A percentile compares a stretch with the other conserved stretches of the same genome.
phyloP scores from a whole-genome alignment of 2,329 filamentous ascomycete genomes.

The Tolypocladium endophyticum region DNA sequence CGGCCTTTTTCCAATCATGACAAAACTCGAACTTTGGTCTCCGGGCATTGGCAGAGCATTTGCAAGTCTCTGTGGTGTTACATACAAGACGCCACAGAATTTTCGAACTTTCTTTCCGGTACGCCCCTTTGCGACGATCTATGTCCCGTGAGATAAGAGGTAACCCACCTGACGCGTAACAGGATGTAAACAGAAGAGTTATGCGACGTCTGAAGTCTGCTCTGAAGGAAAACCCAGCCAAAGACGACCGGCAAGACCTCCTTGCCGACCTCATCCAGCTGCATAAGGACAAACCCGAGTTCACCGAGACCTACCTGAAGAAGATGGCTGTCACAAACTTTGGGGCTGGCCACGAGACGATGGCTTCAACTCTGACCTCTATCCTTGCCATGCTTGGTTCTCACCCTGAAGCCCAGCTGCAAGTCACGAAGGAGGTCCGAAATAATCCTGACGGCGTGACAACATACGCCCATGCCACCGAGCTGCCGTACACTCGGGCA shows the following conservation, averaged over 20 bases:
- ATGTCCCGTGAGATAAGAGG: not conserved
- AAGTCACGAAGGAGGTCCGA: conserved; percentile 23
- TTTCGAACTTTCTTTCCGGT: conserved; percentile 42
- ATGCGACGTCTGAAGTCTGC: conserved; percentile 21
- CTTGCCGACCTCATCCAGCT: conserved; percentile 35
- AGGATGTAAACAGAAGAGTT: conserved; percentile 25
- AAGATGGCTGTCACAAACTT: conserved; percentile 45
- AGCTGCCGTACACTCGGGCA: conserved; percentile 28
- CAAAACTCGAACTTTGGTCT: conserved; percentile 26
- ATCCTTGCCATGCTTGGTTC: conserved; percentile 35
- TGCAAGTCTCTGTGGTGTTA: conserved; percentile 31
- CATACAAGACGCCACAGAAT: conserved; percentile 28
- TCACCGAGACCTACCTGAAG: conserved; percentile 35
- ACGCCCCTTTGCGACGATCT: conserved; percentile 6
- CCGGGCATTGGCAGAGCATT: conserved; percentile 27
- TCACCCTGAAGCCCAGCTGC: conserved; percentile 19
- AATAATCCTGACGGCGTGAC: conserved; percentile 3
- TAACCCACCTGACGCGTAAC: not conserved
- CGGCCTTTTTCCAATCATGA: conserved; percentile 34
- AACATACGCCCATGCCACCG: conserved; percentile 11
- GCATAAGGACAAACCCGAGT: conserved; percentile 32
- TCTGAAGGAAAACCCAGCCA: conserved; percentile 14
- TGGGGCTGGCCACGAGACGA: conserved; percentile 44
- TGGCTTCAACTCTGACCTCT: conserved; percentile 41
- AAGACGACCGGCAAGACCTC: conserved; percentile 27